Conservation (phyloP, 163 green algal genomes). For the Coccomyxa subellipsoidea region DNA sequence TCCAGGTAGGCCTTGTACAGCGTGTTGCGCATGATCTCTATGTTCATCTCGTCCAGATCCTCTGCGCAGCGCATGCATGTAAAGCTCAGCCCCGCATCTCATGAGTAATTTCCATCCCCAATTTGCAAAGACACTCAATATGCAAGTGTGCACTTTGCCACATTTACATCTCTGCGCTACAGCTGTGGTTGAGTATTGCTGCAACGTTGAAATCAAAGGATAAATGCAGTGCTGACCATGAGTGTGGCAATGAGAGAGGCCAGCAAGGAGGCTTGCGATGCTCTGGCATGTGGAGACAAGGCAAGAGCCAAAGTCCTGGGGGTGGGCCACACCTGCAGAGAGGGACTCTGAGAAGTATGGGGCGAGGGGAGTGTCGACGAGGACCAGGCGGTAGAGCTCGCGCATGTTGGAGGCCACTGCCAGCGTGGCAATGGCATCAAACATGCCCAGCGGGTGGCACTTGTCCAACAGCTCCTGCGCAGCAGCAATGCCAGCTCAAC, state of each 20-base stretch:
- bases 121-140: too few relatives aligned
- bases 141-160: too few relatives aligned
- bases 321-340: conserved; percentile 38
- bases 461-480: conserved; percentile 94
- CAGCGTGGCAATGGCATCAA: conserved; percentile 90
- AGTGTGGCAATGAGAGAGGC: too few relatives aligned
- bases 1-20: conserved; percentile 81
- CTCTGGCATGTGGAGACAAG: neutral
- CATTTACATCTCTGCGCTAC: too few relatives aligned
- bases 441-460: conserved; percentile 96
- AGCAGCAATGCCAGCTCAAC: neutral
- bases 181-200: too few relatives aligned
- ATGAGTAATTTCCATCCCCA: too few relatives aligned
- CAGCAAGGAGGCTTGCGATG: neutral
- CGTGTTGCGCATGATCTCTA: conserved; percentile 97
- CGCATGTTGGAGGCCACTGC: conserved; percentile 90
- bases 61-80: conserved; percentile 41
- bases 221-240: too few relatives aligned
- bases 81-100: neutral
- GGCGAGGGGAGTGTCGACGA: conserved; percentile 93
- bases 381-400: conserved; percentile 93
- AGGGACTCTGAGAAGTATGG: conserved; percentile 92
- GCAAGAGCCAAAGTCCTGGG: too few relatives aligned
- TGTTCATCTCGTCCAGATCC: conserved; percentile 99
- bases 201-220: too few relatives aligned